These are phyloP conservation scores for Pichia ethanolica DNA, from an alignment of 805 yeast genomes.

Conservation along the genomic window DNA sequence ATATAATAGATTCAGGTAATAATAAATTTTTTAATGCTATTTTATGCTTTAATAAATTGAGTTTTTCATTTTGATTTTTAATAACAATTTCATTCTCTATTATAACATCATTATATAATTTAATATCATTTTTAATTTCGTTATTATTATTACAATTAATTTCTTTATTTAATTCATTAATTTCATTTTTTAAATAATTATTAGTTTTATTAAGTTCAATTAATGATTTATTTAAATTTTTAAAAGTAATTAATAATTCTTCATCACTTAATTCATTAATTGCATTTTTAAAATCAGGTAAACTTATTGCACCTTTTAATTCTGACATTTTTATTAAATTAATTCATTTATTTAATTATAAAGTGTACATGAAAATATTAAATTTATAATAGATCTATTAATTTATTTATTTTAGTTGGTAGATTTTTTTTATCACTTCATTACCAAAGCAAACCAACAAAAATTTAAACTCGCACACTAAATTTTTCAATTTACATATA, in stretches of 20 bases:
- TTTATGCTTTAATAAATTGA: slow-evolving; percentile 29
- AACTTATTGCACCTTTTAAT: slow-evolving; percentile 20
- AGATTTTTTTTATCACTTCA: too few species aligned
- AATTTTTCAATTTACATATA: too few species aligned
- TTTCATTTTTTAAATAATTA: slow-evolving; percentile 35
- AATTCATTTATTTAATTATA: too few species aligned
- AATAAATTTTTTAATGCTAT: too few species aligned
- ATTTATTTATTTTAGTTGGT: too few species aligned
- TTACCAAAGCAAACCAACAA: too few species aligned
- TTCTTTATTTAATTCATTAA: slow-evolving; percentile 25
- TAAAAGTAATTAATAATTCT: slow-evolving; percentile 29
- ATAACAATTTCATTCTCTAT: slow-evolving; percentile 51
- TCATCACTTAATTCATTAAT: slow-evolving; percentile 35
- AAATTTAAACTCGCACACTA: too few species aligned
- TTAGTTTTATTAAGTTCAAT: slow-evolving; percentile 46
- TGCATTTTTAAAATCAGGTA: slow-evolving; percentile 24
- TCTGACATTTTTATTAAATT: slow-evolving; percentile 17
- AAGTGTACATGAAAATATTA: too few species aligned
- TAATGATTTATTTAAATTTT: slow-evolving; percentile 35
- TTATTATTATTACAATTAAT: slow-evolving; percentile 7
- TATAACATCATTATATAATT: slow-evolving; percentile 46
- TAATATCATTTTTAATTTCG: slow-evolving; percentile 37
- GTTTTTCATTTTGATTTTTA: slow-evolving; percentile 42
- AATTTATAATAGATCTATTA: too few species aligned
- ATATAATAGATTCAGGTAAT: too few species aligned